Evolutionary conservation across 768 basidiomycete species (phyloP).

Genomic region (Podaxis sp.): DNA sequence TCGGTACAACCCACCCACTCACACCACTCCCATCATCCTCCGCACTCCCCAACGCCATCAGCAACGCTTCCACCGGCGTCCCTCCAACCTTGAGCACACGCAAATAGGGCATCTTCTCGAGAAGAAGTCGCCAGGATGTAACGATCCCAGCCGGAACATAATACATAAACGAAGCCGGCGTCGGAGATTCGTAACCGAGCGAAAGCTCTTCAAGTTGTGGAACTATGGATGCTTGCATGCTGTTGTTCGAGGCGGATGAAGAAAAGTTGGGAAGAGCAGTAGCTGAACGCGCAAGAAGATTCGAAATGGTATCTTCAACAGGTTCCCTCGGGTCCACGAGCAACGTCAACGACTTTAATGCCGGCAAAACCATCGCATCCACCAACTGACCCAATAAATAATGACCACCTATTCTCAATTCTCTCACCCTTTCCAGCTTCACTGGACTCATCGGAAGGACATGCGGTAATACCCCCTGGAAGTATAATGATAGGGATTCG

Average conservation of each 20-base stretch:
- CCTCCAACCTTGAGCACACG: slow-evolving; percentile 60
- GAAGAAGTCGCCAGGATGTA: slow-evolving; percentile 59
- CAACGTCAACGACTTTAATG: slow-evolving; percentile 52
- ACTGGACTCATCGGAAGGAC: slow-evolving; percentile 58
- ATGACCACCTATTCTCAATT: slow-evolving; percentile 62
- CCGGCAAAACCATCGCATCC: slow-evolving; percentile 57
- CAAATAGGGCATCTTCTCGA: slow-evolving; percentile 54
- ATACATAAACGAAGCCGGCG: slow-evolving; percentile 25
- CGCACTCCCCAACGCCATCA: slow-evolving; percentile 51
- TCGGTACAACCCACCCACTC: slow-evolving; percentile 60
- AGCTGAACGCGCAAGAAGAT: slow-evolving; percentile 55
- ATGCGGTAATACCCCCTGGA: slow-evolving; percentile 54
- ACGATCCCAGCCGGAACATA: slow-evolving; percentile 55
- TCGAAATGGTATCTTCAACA: slow-evolving; percentile 65
- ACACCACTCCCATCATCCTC: slow-evolving; percentile 47
- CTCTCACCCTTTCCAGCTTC: slow-evolving; percentile 49
- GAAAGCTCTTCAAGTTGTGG: slow-evolving; percentile 46
- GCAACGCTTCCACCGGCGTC: slow-evolving; percentile 59
- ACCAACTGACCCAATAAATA: slow-evolving; percentile 57
- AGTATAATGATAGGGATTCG: slow-evolving; percentile 54
- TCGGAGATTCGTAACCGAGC: slow-evolving; percentile 48
- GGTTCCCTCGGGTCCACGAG: slow-evolving; percentile 76
- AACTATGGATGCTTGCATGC: neutral
- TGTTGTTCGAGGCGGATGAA: neutral
- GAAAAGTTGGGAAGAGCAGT: slow-evolving; percentile 32